These are phyloP conservation scores for Durotheca rogersii DNA, from an alignment of 495 filamentous ascomycete species.

Conservation along the genomic window DNA sequence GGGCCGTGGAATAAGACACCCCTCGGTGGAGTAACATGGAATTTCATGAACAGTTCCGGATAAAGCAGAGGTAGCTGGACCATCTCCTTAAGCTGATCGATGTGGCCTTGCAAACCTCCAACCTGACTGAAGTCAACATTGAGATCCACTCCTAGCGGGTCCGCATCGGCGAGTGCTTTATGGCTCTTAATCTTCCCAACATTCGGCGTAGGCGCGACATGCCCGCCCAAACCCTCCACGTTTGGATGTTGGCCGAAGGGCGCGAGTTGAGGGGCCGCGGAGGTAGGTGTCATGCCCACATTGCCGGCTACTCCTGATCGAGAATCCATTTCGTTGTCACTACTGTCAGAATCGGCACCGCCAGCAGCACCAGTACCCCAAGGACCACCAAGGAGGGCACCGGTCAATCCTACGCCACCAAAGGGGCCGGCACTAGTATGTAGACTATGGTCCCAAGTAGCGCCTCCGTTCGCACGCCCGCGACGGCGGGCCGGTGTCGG, in stretches of 20 bases:
- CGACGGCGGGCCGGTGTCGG: conserved; percentile 70
- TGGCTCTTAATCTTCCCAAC: conserved; percentile 85
- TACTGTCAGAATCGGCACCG: conserved; percentile 90
- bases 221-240: conserved; percentile 56
- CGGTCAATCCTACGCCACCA: conserved; percentile 72
- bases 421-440: conserved; percentile 90
- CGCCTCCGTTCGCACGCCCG: conserved; percentile 54
- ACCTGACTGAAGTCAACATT: conserved; percentile 90
- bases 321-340: conserved; percentile 80
- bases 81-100: conserved; percentile 98
- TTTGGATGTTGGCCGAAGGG: conserved; percentile 51
- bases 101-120: conserved; percentile 86
- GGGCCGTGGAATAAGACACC: conserved; percentile 97
- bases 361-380: conserved; percentile 67
- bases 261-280: conserved; percentile 48
- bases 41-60: conserved; percentile 88
- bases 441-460: conserved; percentile 68
- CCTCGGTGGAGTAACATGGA: conserved; percentile 88
- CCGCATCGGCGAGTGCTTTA: conserved; percentile 79
- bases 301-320: conserved; percentile 60
- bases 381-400: conserved; percentile 74
- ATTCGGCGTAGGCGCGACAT: conserved; percentile 76
- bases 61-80: conserved; percentile 90
- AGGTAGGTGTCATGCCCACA: conserved; percentile 74
- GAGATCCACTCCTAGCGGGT: conserved; percentile 88